A percentile compares a stretch with the other conserved stretches of the same genome.
Evolutionary conservation across 1,139 yeast genomes (phyloP).

Genomic region (Pichia norvegensis): DNA sequence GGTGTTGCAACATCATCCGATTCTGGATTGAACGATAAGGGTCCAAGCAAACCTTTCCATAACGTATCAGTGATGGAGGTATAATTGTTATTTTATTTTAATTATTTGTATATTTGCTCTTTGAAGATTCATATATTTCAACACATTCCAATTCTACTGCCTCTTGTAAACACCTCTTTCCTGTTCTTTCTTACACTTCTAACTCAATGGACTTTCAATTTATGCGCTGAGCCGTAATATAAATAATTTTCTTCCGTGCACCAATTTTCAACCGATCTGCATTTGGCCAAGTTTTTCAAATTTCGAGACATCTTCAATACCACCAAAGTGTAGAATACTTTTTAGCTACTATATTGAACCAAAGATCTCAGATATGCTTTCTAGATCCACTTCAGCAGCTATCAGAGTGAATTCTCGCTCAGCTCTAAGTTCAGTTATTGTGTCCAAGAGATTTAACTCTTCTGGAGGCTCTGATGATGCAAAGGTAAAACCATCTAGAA

Average conservation of each 20-base stretch:
- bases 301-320: background rate
- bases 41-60: background rate
- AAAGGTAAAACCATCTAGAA: background rate
- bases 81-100: background rate
- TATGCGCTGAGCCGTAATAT: too few species aligned
- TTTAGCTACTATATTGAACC: background rate
- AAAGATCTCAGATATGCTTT: slow-evolving; percentile 6
- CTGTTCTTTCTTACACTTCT: too few species aligned
- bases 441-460: slow-evolving; percentile 8
- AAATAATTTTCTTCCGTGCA: slow-evolving; percentile 2
- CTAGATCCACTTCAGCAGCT: slow-evolving; percentile 9
- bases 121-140: too few species aligned
- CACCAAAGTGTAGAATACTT: too few species aligned
- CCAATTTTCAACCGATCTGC: background rate
- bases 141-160: too few species aligned
- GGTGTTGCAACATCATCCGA: background rate
- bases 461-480: slow-evolving; percentile 1
- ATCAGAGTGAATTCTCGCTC: background rate
- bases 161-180: background rate
- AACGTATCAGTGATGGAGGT: slow-evolving; percentile 1
- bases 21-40: background rate
- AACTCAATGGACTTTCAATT: too few species aligned
- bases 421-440: background rate
- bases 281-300: background rate
- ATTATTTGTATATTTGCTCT: background rate